Percentiles rank a stretch among this genome's conserved stretches.
These are phyloP conservation scores for Salix arbutifolia DNA, from an alignment of 345 rosid species.

Conservation along the genomic window DNA sequence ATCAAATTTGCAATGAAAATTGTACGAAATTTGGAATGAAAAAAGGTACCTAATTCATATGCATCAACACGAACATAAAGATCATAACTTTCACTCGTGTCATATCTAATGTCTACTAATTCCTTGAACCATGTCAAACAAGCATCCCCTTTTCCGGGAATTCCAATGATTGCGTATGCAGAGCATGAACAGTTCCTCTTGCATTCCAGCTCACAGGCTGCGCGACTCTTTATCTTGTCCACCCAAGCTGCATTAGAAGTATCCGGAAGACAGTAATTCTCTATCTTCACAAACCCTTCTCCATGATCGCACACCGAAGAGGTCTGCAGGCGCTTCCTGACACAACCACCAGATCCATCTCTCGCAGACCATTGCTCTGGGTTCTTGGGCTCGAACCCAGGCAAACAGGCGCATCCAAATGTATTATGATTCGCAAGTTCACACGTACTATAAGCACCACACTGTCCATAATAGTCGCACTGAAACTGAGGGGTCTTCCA, in stretches of 20 bases:
- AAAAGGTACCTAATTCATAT: conserved; percentile 11
- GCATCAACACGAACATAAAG: conserved; percentile 9
- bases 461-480: conserved; percentile 7
- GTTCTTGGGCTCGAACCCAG: conserved; percentile 5
- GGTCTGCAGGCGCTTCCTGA: too few relatives aligned
- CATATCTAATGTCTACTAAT: conserved; percentile 1
- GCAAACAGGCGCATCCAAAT: conserved; percentile 1
- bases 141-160: conserved; percentile 3
- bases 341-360: too few relatives aligned
- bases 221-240: background rate
- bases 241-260: background rate
- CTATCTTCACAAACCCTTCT: background rate
- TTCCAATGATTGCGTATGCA: conserved; percentile 5
- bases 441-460: conserved; percentile 11
- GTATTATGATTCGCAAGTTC: background rate
- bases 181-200: conserved; percentile 4
- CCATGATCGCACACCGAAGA: too few relatives aligned
- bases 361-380: conserved; percentile 4
- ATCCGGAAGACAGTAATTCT: background rate
- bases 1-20: too few relatives aligned
- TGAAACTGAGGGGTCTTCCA: background rate
- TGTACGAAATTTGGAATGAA: too few relatives aligned
- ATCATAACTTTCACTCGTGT: background rate
- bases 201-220: conserved; percentile 3
- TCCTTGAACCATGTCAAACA: conserved; percentile 9